phyloP scores from a whole-genome alignment of 305 asterid species.

The Vinca major region DNA sequence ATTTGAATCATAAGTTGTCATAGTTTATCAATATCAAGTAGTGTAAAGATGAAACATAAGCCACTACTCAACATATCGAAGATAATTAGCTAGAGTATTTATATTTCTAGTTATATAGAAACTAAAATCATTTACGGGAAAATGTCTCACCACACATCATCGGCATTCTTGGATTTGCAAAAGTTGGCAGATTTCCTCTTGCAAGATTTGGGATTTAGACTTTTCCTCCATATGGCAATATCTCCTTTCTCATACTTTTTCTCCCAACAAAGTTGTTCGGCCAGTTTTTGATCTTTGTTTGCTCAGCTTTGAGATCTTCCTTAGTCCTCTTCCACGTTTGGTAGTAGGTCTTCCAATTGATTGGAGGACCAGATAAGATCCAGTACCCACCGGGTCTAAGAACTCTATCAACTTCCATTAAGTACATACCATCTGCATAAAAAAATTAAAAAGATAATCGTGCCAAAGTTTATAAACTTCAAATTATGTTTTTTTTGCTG shows the following conservation, averaged over 20 bases:
- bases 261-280: conserved; percentile 93
- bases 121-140: not conserved
- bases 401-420: conserved; percentile 89
- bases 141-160: conserved; percentile 68
- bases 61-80: not conserved
- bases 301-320: conserved; percentile 76
- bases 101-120: too few species aligned
- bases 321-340: conserved; percentile 75
- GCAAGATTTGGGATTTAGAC: conserved; percentile 52
- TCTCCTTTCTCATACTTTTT: conserved; percentile 91
- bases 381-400: conserved; percentile 94
- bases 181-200: conserved; percentile 37
- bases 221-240: conserved; percentile 69
- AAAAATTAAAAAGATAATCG: not conserved
- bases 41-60: not conserved
- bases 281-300: conserved; percentile 56
- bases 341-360: conserved; percentile 85
- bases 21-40: not conserved
- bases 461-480: conserved; percentile 10
- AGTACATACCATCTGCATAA: conserved; percentile 62
- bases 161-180: conserved; percentile 49
- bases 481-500: not conserved
- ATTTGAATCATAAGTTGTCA: not conserved
- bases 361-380: conserved; percentile 95
- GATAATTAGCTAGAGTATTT: too few species aligned